A percentile compares a stretch with the other conserved stretches of the same genome.
phyloP scores from a whole-genome alignment of 352 stramenopile genomes.

The Globisporangium carolinianum region DNA sequence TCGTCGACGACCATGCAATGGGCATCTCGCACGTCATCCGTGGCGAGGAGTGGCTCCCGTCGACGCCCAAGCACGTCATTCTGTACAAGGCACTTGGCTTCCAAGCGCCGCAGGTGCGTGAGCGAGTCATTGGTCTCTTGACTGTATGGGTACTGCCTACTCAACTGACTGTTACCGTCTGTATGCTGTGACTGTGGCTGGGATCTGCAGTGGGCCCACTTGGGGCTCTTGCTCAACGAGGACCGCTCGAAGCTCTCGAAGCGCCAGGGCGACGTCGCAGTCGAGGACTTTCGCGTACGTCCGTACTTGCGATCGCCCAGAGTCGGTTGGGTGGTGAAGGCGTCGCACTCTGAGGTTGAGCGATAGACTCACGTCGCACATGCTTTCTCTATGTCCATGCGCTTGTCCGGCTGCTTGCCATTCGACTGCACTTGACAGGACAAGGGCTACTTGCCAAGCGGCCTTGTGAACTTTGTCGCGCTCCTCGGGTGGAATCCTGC shows the following conservation, averaged over 20 bases:
- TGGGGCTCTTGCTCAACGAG: slow-evolving; percentile 94
- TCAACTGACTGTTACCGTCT: background rate
- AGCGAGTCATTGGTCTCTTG: background rate
- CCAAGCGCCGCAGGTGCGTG: slow-evolving; percentile 42
- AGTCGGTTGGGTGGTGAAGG: no score
- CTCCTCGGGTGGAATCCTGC: slow-evolving; percentile 96
- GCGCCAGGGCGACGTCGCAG: slow-evolving; percentile 95
- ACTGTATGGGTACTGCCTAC: background rate
- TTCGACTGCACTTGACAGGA: slow-evolving; percentile 29
- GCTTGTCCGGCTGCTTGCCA: background rate
- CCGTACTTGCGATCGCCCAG: background rate
- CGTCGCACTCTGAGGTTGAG: no score
- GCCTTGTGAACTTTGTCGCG: slow-evolving; percentile 97
- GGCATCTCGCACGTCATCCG: slow-evolving; percentile 97
- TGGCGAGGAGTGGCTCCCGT: slow-evolving; percentile 92
- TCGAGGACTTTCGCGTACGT: slow-evolving; percentile 94
- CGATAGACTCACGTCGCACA: no score
- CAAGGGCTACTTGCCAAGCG: slow-evolving; percentile 93
- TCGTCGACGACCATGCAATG: slow-evolving; percentile 97
- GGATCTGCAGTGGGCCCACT: slow-evolving; percentile 67
- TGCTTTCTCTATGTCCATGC: background rate
- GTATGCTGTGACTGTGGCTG: background rate
- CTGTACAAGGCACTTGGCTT: slow-evolving; percentile 88
- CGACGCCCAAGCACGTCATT: slow-evolving; percentile 87
- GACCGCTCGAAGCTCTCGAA: slow-evolving; percentile 98